Base-by-base conservation (phyloP, 345 rosid genomes). In the Gossypium rotundifolium region DNA sequence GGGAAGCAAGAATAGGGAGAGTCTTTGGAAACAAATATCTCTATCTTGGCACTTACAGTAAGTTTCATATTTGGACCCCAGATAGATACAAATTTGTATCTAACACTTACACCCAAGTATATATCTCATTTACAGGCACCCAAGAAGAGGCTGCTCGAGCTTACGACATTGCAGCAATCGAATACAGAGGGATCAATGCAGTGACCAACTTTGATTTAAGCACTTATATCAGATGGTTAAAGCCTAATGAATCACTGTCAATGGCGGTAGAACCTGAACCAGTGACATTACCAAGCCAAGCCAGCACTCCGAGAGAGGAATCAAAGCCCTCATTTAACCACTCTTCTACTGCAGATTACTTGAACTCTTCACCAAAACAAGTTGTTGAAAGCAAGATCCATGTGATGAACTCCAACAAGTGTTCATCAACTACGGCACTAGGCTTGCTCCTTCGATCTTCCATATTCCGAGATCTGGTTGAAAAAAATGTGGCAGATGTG, bases 1-100 rank as follows among this genome's bases (percentile, higher is more conserved):
- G 93, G 93, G 93, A 89, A 79, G 93, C 91, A 59, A 85, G 93
- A 70, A 89, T 89, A 45, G 91, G 91, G 38, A 82, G 93, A 81
- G 90, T 86, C 59, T 89, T 89, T 4, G 91, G 93, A 58, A 87
- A 86, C 86, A 87, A 89, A 74, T 89, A 87, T 75, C 88, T 87
- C 46, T 89, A 89, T 72, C 90, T 89, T 52, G 93, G 93, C 70
- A 89, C 93, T 53, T 87, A 89, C 87, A 60, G 93, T 89, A 77
- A 83, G 88, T 78, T 6, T 49, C 23, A 14, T 9, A 11, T 2
- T 13, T 29, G 7, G 40, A 33, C 40, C 40, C 40, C 40, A 5
- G 40, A 1, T 33, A 33, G 40, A 33, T 33, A 5, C 40, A 33
- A 5, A 33, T 5, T 33, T 5, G 40, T 33, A 33, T 33, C 40